Evolutionary conservation across 2,329 filamentous ascomycete genomes (phyloP).

Genomic region (Leptographium lundbergii): DNA sequence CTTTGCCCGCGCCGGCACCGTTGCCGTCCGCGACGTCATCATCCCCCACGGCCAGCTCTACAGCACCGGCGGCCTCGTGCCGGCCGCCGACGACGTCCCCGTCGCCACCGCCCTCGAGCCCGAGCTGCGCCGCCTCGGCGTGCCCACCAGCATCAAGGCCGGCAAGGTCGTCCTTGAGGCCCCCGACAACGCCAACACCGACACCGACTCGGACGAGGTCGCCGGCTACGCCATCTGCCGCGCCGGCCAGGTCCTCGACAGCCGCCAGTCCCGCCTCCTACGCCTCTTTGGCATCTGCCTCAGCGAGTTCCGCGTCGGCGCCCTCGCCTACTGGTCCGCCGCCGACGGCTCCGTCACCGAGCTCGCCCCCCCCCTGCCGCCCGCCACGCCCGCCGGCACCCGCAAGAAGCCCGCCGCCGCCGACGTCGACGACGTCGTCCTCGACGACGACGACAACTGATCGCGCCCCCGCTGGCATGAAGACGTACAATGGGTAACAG

Average conservation of each 20-base stretch:
- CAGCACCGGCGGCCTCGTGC: conserved; percentile 66
- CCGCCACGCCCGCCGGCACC: neutral
- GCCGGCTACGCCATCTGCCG: conserved; percentile 64
- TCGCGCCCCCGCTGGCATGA: too few species aligned
- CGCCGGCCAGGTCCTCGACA: conserved; percentile 75
- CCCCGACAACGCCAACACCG: conserved; percentile 26
- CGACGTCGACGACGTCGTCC: conserved; percentile 1
- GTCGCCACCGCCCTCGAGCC: conserved; percentile 83
- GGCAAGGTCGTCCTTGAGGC: conserved; percentile 66
- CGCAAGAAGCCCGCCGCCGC: neutral
- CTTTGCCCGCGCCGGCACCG: conserved; percentile 78
- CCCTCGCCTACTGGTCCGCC: conserved; percentile 62
- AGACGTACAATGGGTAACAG: neutral
- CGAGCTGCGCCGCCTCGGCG: conserved; percentile 74
- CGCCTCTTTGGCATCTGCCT: conserved; percentile 88
- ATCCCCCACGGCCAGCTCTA: conserved; percentile 77
- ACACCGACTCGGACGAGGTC: conserved; percentile 16
- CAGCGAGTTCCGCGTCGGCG: conserved; percentile 76
- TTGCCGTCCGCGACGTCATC: conserved; percentile 61
- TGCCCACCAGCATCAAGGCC: conserved; percentile 80
- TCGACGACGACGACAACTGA: neutral
- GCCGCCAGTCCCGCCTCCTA: conserved; percentile 80
- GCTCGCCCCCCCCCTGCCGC: conserved; percentile 20
- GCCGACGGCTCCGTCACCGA: conserved; percentile 47
- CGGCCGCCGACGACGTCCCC: conserved; percentile 70